Conservation (phyloP, 2,329 filamentous ascomycete species). For the Colletotrichum truncatum region DNA sequence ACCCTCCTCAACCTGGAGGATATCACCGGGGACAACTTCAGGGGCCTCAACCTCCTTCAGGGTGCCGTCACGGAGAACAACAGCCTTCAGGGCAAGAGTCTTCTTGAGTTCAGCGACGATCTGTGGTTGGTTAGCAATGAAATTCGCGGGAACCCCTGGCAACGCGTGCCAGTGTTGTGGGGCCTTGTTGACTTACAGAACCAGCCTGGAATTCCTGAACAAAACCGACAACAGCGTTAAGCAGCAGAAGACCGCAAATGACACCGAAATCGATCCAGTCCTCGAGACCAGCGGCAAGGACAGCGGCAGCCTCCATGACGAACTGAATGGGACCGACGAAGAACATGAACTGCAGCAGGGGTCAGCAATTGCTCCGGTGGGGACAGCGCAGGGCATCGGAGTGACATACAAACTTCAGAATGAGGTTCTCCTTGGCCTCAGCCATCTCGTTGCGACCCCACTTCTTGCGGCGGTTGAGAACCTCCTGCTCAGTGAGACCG, state of each 20-base stretch:
- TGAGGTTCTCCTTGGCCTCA: constrained; percentile 86
- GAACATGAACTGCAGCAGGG: constrained; percentile 61
- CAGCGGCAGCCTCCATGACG: constrained; percentile 88
- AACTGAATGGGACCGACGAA: constrained; percentile 93
- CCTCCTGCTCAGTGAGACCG: constrained; percentile 79
- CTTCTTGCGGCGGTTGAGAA: constrained; percentile 70
- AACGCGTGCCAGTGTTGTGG: constrained; percentile 26
- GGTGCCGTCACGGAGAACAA: constrained; percentile 82
- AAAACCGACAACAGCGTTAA: constrained; percentile 89
- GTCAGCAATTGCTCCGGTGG: neutral
- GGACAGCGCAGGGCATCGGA: neutral
- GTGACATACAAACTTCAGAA: constrained; percentile 77
- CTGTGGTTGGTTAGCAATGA: constrained; percentile 21
- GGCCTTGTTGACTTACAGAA: constrained; percentile 50
- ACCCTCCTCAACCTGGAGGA: constrained; percentile 90
- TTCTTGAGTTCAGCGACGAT: constrained; percentile 94
- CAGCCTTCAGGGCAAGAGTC: constrained; percentile 86
- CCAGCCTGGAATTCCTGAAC: constrained; percentile 90
- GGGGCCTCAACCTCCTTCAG: constrained; percentile 83
- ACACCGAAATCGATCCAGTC: constrained; percentile 96
- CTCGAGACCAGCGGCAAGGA: constrained; percentile 83
- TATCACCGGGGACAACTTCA: constrained; percentile 89
- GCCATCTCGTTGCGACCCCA: constrained; percentile 87
- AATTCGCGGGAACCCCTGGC: constrained; percentile 4
- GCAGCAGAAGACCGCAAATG: constrained; percentile 82